These are phyloP conservation scores for Epichloe scottii DNA, from an alignment of 2,329 filamentous ascomycete genomes.

Conservation along the genomic window DNA sequence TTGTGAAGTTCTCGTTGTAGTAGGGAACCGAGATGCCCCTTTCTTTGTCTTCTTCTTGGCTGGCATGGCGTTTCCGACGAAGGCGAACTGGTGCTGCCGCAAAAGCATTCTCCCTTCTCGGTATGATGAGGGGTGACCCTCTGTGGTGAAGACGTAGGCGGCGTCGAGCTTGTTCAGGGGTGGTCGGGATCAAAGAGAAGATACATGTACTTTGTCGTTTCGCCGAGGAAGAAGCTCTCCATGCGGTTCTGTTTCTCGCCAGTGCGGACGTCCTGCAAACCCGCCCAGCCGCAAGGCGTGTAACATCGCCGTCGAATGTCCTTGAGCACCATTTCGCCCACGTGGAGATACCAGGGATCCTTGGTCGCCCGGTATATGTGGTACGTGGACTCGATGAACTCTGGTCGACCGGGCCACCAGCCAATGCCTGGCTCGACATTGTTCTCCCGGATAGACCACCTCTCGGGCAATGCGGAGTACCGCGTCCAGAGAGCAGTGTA, in stretches of 20 bases:
- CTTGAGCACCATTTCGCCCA: slow-evolving; percentile 86
- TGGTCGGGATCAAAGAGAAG: slow-evolving; percentile 78
- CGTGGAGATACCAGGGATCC: slow-evolving; percentile 92
- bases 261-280: slow-evolving; percentile 67
- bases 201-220: slow-evolving; percentile 93
- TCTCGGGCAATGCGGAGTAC: slow-evolving; percentile 85
- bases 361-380: slow-evolving; percentile 88
- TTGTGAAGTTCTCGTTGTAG: slow-evolving; percentile 34
- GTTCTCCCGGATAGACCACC: slow-evolving; percentile 79
- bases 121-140: slow-evolving; percentile 85
- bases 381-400: slow-evolving; percentile 95
- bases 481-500: slow-evolving; percentile 91
- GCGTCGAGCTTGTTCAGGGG: slow-evolving; percentile 79
- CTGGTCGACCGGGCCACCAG: slow-evolving; percentile 92
- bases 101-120: slow-evolving; percentile 22
- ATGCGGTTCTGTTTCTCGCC: slow-evolving; percentile 87
- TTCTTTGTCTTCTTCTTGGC: background rate
- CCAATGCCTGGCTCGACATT: slow-evolving; percentile 75
- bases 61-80: slow-evolving; percentile 4
- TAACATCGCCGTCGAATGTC: slow-evolving; percentile 84
- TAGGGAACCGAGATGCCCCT: slow-evolving; percentile 19
- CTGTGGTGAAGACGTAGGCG: slow-evolving; percentile 87
- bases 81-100: background rate
- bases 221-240: slow-evolving; percentile 97
- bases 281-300: slow-evolving; percentile 87